Percentiles rank a stretch among this genome's conserved stretches.
Conservation (phyloP, 1,139 yeast species). For the Zygosaccharomyces pseudobailii region DNA sequence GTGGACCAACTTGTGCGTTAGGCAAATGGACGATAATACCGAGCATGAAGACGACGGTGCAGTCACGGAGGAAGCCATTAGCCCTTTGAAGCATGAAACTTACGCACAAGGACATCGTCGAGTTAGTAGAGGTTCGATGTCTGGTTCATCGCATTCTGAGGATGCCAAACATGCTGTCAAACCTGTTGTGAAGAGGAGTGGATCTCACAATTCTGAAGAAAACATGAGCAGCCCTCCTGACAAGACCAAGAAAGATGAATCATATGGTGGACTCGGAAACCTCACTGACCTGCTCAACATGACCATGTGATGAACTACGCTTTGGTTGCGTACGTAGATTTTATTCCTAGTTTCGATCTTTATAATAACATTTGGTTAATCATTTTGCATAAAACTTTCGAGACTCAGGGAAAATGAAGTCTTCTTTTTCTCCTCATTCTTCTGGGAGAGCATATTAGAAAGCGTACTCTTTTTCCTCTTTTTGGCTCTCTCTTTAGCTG, state of each 20-base stretch:
- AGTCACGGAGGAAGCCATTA: constrained; percentile 12
- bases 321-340: neutral
- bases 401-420: constrained; percentile 40
- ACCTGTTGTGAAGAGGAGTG: constrained; percentile 5
- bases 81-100: constrained; percentile 17
- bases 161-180: constrained; percentile 7
- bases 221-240: constrained; percentile 5
- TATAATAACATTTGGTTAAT: neutral
- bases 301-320: neutral
- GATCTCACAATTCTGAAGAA: constrained; percentile 3
- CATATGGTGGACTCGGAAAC: constrained; percentile 10
- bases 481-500: constrained; percentile 38
- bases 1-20: constrained; percentile 44
- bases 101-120: constrained; percentile 15
- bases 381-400: constrained; percentile 44
- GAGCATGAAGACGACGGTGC: constrained; percentile 7
- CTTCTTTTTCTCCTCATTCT: constrained; percentile 40
- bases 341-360: constrained; percentile 4
- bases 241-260: constrained; percentile 4
- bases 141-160: constrained; percentile 16
- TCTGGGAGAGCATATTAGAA: constrained; percentile 39
- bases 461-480: constrained; percentile 36
- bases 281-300: constrained; percentile 10
- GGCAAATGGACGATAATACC: constrained; percentile 16
- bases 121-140: constrained; percentile 23